Base-by-base conservation (phyloP, 208 protist species). In the Tritrichomonas musculus region DNA sequence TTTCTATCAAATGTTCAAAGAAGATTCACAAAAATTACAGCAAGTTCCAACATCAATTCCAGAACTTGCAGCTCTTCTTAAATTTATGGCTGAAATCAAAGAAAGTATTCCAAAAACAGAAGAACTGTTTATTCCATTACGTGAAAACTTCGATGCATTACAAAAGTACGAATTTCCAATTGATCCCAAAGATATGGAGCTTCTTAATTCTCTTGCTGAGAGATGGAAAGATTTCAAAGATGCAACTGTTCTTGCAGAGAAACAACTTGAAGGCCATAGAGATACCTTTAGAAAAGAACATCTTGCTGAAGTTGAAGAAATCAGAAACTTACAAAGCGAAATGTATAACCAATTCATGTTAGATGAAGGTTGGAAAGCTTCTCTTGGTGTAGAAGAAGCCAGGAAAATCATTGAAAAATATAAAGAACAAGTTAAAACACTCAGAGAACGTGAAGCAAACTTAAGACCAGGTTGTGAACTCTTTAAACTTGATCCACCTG, bases 141-240 rank as follows among this genome's bases (percentile, higher is more conserved):
- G 44, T n/a, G 77, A 88, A 30, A 88, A 88, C 77, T 88, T 88
- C 47, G 77, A 88, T 22, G 77, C 77, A 44, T 57, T 88, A 27
- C 14, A 44, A 0, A 88, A 88, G 30, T 88, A 53, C n/a, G 77
- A 88, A 49, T 88, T 47, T 30, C 47, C 41, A 88, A 88, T 88
- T 27, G 47, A 88, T 88, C 47, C 77, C 53, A 88, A 88, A n/a
- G 77, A 88, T 57, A 57, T 33, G 27, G 77, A 88, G 2, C n/a
- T 88, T 5, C 41, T 88, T 25, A 88, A 44, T 33, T 57, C 47
- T n/a, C 30, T 88, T 0, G 0, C 77, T 20, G 47, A 88, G 1
- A 88, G 47, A 88, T 88, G 77, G 77, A 88, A 57, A 20, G 77
- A 88, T 39, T 88, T 88, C 47, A 88, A 88, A 49, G 77, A 88